Evolutionary conservation across 495 filamentous ascomycete genomes (phyloP), one percentile per base, ranked within the genome.

Genomic region (Aspergillus coremiiformis): DNA sequence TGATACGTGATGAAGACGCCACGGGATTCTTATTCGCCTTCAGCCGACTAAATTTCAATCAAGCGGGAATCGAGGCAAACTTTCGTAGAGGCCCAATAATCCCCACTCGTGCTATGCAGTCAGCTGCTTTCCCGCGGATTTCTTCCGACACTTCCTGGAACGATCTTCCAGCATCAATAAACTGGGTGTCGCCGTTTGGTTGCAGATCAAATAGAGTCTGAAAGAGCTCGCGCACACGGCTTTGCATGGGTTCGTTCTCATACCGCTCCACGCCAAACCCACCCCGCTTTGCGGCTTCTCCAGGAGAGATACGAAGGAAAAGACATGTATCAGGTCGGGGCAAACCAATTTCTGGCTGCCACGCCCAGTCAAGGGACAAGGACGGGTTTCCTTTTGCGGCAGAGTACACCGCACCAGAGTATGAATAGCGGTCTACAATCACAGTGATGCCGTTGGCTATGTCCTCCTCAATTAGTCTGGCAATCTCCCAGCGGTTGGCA

Each of bases 401-500:
- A n/a, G 84, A 88, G 70, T 97, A 98, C 17, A 96, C 89, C 42
- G 88, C 85, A 15, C 93, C 93, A 30, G 84, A 89, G 70, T 96
- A 90, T 60, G 92, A 94, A 69, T 96, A 98, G 35, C 93, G 83
- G 67, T 98, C 93, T 47, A 91, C 81, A 24, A 98, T 78, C 8
- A 98, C 77, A 0, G 82, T 95, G 39, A 70, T 79, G 14, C 90
- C 91, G 6, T 68, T 65, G 8, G 68, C 56, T 20, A 95, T 77
- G 37, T 83, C 77, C 9, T 73, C 49, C 41, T 79, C 63, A 27
- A 93, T 91, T 30, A 73, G 76, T 45, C 77, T 83, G 65, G 78
- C 84, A 51, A 82, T 68, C 69, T 98, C 94, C 94, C 94, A 98
- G 26, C 94, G 80, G 69, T 98, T 97, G 9, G 93, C 90, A 26